Evolutionary conservation across 2,329 filamentous ascomycete genomes (phyloP), one percentile per base, ranked within the genome.

Genomic region (Aspergillus sojae): DNA sequence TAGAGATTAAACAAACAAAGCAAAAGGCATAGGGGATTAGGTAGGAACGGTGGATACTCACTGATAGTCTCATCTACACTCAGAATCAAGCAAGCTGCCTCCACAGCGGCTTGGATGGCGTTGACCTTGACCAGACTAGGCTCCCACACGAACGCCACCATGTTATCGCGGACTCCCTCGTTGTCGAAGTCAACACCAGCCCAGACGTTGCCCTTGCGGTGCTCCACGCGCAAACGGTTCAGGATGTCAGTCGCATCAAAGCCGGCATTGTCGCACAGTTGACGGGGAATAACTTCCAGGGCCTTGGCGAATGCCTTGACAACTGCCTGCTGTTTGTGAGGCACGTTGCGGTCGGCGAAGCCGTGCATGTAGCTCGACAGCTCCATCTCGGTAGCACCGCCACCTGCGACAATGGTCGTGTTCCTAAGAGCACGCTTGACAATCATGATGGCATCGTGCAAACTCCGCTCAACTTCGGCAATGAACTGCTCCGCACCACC

Each of bases 391-490:
- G 86, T 89, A 21, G 95, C 94, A 77, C 95, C 95, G 72, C 95
- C 95, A 72, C 95, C 95, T 53, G 94, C 95, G 30, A 99, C 95
- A 69, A 99, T 97, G 76, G 88, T 91, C 75, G 90, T 90, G 85
- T 98, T 96, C 83, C 92, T 93, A 80, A 98, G 93, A 32, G 95
- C 93, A 66, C 96, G 93, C 88, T 98, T 98, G 76, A 99, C 95
- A 74, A 99, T 97, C 95, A 99, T 99, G 81, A 99, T 98, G 72
- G 95, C 95, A 75, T 99, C 95, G 84, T 99, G 95, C 70, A 99
- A 87, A 76, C 93, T 97, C 68, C 95, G 92, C 84, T 99, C 95
- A 1, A 97, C 95, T 80, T 99, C 95, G 63, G 95, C 95, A 73
- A 99, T 99, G 82, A 99, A 99, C 79, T 99, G 95, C 84, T 99